These are phyloP conservation scores for Solanum medicagineum DNA, from an alignment of 257 asterid species.

Conservation along the genomic window DNA sequence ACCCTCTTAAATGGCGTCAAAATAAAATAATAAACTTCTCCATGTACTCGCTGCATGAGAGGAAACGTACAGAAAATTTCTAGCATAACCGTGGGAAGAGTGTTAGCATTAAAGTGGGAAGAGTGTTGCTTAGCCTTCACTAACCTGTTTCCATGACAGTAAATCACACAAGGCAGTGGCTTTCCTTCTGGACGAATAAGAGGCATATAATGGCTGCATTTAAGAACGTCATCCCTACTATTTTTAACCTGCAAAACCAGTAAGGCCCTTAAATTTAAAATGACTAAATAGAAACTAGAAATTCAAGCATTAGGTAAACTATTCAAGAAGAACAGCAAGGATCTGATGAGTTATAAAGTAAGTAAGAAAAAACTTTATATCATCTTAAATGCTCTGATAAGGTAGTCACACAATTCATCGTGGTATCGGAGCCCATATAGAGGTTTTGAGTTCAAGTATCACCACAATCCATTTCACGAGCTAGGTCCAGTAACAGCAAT, in stretches of 20 bases:
- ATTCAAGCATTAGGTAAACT: background rate
- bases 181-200: conserved; percentile 52
- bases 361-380: background rate
- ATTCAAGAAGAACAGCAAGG: background rate
- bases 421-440: background rate
- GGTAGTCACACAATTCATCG: background rate
- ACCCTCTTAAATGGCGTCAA: background rate
- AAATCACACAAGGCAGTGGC: conserved; percentile 75
- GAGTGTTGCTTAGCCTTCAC: conserved; percentile 2
- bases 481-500: background rate
- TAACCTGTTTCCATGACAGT: conserved; percentile 96
- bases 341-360: background rate
- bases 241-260: conserved; percentile 52
- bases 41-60: background rate
- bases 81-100: background rate
- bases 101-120: background rate
- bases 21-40: background rate
- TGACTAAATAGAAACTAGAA: background rate
- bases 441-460: background rate
- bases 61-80: background rate
- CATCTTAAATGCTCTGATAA: background rate
- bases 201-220: conserved; percentile 92
- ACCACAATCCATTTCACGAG: background rate
- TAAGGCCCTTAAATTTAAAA: background rate
- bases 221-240: conserved; percentile 68